Percentiles rank a stretch among this genome's conserved stretches.
Conservation (phyloP, 2,329 filamentous ascomycete species). For the Monosporascus sp. region DNA sequence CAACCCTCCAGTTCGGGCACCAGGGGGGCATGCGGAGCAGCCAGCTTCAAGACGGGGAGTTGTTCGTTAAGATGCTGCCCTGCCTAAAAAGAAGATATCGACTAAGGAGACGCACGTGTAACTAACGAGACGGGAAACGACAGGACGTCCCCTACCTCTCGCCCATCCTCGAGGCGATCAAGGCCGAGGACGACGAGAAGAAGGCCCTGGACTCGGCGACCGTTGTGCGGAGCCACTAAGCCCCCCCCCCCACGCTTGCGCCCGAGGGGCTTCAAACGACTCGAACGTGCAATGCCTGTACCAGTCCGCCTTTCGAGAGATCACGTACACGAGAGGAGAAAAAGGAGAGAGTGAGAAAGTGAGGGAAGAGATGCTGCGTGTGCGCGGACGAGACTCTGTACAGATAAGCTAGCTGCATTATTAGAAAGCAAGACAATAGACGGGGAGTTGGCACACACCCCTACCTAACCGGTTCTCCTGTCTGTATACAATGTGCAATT, state of each 20-base stretch:
- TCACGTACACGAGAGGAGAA: too few species aligned
- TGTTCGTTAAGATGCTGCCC: too few species aligned
- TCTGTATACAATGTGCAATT: too few species aligned
- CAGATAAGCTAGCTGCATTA: not conserved
- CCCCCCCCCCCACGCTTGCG: not conserved
- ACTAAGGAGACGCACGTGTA: not conserved
- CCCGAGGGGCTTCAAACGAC: too few species aligned
- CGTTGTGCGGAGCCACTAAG: slow-evolving; percentile 25
- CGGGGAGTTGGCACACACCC: not conserved
- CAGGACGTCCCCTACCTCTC: slow-evolving; percentile 51
- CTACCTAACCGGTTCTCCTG: too few species aligned
- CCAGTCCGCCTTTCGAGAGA: too few species aligned
- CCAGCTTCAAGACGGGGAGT: too few species aligned
- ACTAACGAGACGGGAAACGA: slow-evolving; percentile 7
- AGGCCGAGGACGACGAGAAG: slow-evolving; percentile 44
- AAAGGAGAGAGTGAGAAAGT: not conserved
- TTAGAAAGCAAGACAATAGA: not conserved
- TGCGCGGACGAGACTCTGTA: not conserved
- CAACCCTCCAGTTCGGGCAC: too few species aligned
- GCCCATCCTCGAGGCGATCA: slow-evolving; percentile 47
- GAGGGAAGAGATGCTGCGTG: not conserved
- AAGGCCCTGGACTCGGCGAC: slow-evolving; percentile 35
- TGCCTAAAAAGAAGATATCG: too few species aligned
- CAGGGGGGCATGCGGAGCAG: too few species aligned
- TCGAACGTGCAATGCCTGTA: too few species aligned